Evolutionary conservation across 495 filamentous ascomycete genomes (phyloP).

Genomic region (Aspergillus campestris): DNA sequence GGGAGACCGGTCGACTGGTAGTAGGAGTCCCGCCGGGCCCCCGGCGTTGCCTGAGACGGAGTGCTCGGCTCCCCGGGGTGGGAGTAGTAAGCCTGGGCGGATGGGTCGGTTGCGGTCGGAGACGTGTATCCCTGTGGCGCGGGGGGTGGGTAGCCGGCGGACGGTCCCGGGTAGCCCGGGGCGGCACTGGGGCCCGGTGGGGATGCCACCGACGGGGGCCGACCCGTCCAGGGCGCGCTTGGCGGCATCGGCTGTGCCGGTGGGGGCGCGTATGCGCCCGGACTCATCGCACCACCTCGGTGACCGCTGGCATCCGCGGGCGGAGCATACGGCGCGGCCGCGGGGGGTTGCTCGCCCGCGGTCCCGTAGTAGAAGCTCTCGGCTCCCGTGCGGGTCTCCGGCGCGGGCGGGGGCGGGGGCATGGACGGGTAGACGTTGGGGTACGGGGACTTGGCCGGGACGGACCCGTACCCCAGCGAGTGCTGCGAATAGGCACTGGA

Average conservation of each 20-base stretch:
- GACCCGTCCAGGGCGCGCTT: slow-evolving; percentile 22
- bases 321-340: slow-evolving; percentile 38
- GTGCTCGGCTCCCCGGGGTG: slow-evolving; percentile 23
- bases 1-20: slow-evolving; percentile 23
- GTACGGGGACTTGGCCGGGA: slow-evolving; percentile 43
- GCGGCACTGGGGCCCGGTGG: slow-evolving; percentile 14
- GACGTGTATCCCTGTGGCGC: slow-evolving; percentile 27
- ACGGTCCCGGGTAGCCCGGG: slow-evolving; percentile 9
- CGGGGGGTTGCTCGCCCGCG: slow-evolving; percentile 24
- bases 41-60: slow-evolving; percentile 20
- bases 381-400: slow-evolving; percentile 44
- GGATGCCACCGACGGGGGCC: slow-evolving; percentile 19
- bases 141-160: slow-evolving; percentile 1
- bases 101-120: slow-evolving; percentile 16
- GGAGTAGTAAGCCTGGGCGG: slow-evolving; percentile 10
- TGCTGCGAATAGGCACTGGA: slow-evolving; percentile 89
- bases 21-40: slow-evolving; percentile 18
- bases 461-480: slow-evolving; percentile 39
- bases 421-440: slow-evolving; percentile 62
- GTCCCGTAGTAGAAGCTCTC: slow-evolving; percentile 79
- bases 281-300: slow-evolving; percentile 17
- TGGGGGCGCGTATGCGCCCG: slow-evolving; percentile 12
- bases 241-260: slow-evolving; percentile 19
- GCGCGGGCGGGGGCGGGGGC: slow-evolving; percentile 40
- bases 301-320: slow-evolving; percentile 14